Evolutionary conservation across 768 basidiomycete species (phyloP), one percentile per base, ranked within the genome.

Genomic region (Paxillus ammoniavirescens): DNA sequence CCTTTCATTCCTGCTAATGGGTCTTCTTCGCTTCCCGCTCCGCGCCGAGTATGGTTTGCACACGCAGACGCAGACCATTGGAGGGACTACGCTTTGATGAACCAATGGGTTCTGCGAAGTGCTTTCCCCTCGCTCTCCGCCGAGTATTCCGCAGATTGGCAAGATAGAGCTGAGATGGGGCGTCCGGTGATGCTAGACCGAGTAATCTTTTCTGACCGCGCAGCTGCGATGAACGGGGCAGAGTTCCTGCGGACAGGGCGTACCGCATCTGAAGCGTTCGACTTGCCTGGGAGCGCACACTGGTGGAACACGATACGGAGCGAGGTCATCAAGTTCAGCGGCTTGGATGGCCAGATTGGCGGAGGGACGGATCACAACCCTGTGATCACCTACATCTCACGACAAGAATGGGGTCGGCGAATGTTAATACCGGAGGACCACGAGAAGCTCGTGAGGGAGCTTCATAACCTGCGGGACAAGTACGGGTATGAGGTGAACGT

Each of bases 81-180:
- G 93, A 83, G 91, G 17, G 94, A 97, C 71, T 93, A 94, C 57
- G 84, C 94, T 6, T 73, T 77, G 35, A 93, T 97, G 93, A 96
- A 96, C 69, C 83, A 94, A 73, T 91, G 82, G 79, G 82, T 94
- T 44, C 75, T 91, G 23, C 86, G 87, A 45, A 81, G 84, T 30
- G 79, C 84, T 53, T 93, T 96, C 68, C 94, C 94, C 2, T 89
- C 86, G 3, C 75, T 84, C 50, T 80, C 82, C 1, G 82, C 89
- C 73, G 93, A 95, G 68, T 95, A 88, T 69, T 73, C 77, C 43
- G 80, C 84, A 58, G 94, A 96, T 69, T 95, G 93, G 85, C 75
- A 75, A 28, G 94, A 96, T 65, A 84, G 93, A 45, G 77, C 80
- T 6, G 78, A 82, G 41, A 83, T 87, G 69, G 83, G 75, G 5